Percentiles rank a stretch among this genome's conserved stretches.
These are phyloP conservation scores for Wickerhamiella sorbophila DNA, from an alignment of 805 yeast genomes.

Conservation along the genomic window DNA sequence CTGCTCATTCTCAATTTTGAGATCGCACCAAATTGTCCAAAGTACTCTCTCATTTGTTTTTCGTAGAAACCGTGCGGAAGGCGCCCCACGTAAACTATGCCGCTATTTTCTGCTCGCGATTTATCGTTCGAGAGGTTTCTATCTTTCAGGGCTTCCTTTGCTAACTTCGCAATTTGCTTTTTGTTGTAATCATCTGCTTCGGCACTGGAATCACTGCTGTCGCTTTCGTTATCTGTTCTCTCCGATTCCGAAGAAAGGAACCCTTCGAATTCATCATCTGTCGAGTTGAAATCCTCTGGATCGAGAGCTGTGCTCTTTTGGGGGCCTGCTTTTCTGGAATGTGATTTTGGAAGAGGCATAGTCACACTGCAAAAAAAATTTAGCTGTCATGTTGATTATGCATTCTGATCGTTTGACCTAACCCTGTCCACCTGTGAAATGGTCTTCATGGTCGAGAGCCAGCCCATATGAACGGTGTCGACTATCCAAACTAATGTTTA, in stretches of 20 bases:
- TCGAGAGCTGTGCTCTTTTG: slow-evolving; percentile 2
- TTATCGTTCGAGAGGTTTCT: not conserved
- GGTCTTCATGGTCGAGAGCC: too few species aligned
- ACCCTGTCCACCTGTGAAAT: too few species aligned
- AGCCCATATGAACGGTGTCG: too few species aligned
- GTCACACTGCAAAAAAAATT: not conserved
- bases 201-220: slow-evolving; percentile 1
- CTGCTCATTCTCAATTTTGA: slow-evolving; percentile 68
- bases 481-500: too few species aligned
- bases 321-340: not conserved
- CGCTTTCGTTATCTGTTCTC: slow-evolving; percentile 5
- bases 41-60: slow-evolving; percentile 52
- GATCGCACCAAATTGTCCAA: slow-evolving; percentile 81
- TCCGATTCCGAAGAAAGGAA: slow-evolving; percentile 7
- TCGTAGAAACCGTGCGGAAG: slow-evolving; percentile 90
- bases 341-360: not conserved
- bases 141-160: slow-evolving; percentile 4
- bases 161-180: slow-evolving; percentile 4
- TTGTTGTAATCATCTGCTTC: slow-evolving; percentile 4
- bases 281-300: slow-evolving; percentile 13
- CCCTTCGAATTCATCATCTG: slow-evolving; percentile 17
- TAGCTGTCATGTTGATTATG: slow-evolving; percentile 2
- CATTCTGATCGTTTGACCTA: too few species aligned
- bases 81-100: slow-evolving; percentile 80
- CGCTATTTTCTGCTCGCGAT: slow-evolving; percentile 23